Evolutionary conservation across 208 protist genomes (phyloP).

Genomic region (Trypanosoma caninum): DNA sequence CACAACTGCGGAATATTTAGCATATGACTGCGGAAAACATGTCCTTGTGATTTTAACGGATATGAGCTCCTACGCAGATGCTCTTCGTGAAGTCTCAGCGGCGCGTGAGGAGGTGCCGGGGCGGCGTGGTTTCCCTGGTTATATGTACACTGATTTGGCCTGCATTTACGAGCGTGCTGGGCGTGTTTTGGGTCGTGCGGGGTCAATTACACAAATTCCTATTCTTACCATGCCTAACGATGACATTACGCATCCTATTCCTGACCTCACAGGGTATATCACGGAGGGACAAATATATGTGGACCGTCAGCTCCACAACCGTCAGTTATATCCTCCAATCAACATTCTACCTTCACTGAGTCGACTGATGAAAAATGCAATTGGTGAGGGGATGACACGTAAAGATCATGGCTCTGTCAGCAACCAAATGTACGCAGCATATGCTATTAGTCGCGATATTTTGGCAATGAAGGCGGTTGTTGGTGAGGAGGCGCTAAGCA

Average conservation of each 20-base stretch:
- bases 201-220: constrained; percentile 99
- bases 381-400: constrained; percentile 99
- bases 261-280: constrained; percentile 99
- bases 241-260: constrained; percentile 99
- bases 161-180: constrained; percentile 99
- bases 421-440: constrained; percentile 99
- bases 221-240: constrained; percentile 99
- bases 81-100: constrained; percentile 99
- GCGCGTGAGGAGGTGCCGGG: constrained; percentile 99
- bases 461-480: constrained; percentile 99
- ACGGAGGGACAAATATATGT: constrained; percentile 99
- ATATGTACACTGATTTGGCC: constrained; percentile 99
- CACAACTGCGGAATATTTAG: constrained; percentile 99
- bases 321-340: constrained; percentile 99
- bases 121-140: constrained; percentile 99
- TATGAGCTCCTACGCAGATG: constrained; percentile 99
- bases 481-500: constrained; percentile 98
- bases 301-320: constrained; percentile 99
- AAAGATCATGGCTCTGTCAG: constrained; percentile 98
- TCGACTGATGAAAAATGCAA: constrained; percentile 99
- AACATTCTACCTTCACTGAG: constrained; percentile 99
- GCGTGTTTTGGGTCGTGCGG: constrained; percentile 97
- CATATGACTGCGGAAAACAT: constrained; percentile 99
- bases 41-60: constrained; percentile 99
- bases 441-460: constrained; percentile 99